Evolutionary conservation across 768 basidiomycete genomes (phyloP).

Genomic region (Collybia mongolica): DNA sequence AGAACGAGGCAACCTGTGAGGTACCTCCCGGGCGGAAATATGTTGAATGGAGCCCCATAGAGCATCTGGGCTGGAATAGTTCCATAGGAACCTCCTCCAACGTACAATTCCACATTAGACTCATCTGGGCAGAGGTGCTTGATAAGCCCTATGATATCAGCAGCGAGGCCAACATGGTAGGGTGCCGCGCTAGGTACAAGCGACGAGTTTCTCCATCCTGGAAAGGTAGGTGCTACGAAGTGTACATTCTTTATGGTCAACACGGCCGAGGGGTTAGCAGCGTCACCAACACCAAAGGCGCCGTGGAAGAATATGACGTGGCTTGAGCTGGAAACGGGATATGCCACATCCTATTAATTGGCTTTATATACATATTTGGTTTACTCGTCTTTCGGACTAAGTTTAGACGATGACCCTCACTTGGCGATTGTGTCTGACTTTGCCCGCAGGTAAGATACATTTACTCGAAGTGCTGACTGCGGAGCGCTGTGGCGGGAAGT

Average conservation of each 20-base stretch:
- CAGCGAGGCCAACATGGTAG: constrained; percentile 31
- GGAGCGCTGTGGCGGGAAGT: too few species aligned
- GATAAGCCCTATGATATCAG: constrained; percentile 36
- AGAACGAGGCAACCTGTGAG: constrained; percentile 37
- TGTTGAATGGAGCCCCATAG: constrained; percentile 41
- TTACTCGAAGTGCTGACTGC: background rate
- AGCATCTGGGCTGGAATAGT: constrained; percentile 44
- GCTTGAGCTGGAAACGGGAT: constrained; percentile 31
- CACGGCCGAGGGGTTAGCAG: constrained; percentile 10
- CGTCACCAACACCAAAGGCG: constrained; percentile 31
- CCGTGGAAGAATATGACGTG: constrained; percentile 44
- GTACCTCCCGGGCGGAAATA: constrained; percentile 37
- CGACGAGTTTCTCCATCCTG: constrained; percentile 45
- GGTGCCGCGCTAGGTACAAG: constrained; percentile 22
- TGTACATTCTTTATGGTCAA: constrained; percentile 18
- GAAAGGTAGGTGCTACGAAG: constrained; percentile 37
- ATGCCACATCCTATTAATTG: too few species aligned
- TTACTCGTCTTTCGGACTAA: too few species aligned
- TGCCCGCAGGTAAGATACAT: background rate
- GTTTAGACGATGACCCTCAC: too few species aligned
- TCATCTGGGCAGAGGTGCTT: constrained; percentile 35
- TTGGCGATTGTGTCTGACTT: background rate
- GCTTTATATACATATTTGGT: too few species aligned
- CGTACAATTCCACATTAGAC: constrained; percentile 31
- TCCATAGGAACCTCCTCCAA: constrained; percentile 45